phyloP scores from a whole-genome alignment of 257 asterid genomes.

The Lantana camara region DNA sequence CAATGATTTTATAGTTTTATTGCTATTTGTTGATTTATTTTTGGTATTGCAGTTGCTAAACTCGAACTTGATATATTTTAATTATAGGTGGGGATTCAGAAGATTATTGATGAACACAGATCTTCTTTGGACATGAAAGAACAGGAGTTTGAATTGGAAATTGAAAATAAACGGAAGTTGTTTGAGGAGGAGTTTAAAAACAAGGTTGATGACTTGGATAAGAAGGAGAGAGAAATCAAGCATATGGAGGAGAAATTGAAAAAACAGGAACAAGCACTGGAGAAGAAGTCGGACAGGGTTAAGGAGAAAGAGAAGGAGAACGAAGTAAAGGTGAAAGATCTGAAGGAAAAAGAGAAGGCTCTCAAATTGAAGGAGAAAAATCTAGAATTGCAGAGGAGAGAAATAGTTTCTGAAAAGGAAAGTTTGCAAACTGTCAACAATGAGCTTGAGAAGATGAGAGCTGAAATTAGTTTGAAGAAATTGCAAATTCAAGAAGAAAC shows the following conservation, averaged over 20 bases:
- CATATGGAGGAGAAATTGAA: slow-evolving; percentile 73
- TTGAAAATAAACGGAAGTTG: slow-evolving; percentile 52
- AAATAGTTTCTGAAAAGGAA: slow-evolving; percentile 52
- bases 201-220: slow-evolving; percentile 48
- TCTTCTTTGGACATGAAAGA: slow-evolving; percentile 46
- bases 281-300: slow-evolving; percentile 60
- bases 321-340: slow-evolving; percentile 53
- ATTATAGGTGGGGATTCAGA: slow-evolving; percentile 76
- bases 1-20: background rate
- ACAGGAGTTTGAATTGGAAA: slow-evolving; percentile 61
- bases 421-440: slow-evolving; percentile 45
- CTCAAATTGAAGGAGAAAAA: slow-evolving; percentile 55
- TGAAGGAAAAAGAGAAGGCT: slow-evolving; percentile 71
- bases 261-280: slow-evolving; percentile 62
- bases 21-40: background rate
- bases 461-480: slow-evolving; percentile 56
- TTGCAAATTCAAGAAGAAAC: slow-evolving; percentile 48
- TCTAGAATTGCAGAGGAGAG: slow-evolving; percentile 45
- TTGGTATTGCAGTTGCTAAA: background rate
- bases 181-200: slow-evolving; percentile 58
- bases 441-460: slow-evolving; percentile 59
- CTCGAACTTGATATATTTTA: slow-evolving; percentile 18
- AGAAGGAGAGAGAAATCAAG: slow-evolving; percentile 54
- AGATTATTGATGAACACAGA: slow-evolving; percentile 63
- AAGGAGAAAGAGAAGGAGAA: slow-evolving; percentile 74